Evolutionary conservation across 192 early-diverging fungal species (phyloP).

Genomic region (Lunasporangiospora selenospora): DNA sequence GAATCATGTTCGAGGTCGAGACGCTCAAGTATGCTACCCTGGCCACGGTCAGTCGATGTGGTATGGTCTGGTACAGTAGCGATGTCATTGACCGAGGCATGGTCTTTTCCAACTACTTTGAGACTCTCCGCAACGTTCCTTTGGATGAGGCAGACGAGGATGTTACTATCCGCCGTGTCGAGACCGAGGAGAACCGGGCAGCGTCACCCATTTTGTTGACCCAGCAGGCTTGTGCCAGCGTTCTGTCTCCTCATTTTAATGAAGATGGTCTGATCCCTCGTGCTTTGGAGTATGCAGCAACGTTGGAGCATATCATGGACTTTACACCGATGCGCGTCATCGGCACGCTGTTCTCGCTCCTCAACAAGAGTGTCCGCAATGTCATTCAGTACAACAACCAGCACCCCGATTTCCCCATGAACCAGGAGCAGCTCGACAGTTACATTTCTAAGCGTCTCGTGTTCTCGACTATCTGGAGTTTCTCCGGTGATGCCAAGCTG

Average conservation of each 20-base stretch:
- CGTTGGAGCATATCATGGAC: conserved; percentile 97
- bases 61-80: conserved; percentile 99
- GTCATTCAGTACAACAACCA: conserved; percentile 90
- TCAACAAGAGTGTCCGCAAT: conserved; percentile 86
- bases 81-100: conserved; percentile 84
- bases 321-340: conserved; percentile 88
- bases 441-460: conserved; percentile 88
- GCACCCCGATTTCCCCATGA: conserved; percentile 96
- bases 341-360: conserved; percentile 86
- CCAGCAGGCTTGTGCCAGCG: conserved; percentile 79
- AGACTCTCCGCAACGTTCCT: conserved; percentile 70
- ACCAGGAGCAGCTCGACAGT: conserved; percentile 72
- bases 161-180: conserved; percentile 42
- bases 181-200: conserved; percentile 51
- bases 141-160: conserved; percentile 88
- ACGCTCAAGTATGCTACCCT: conserved; percentile 97
- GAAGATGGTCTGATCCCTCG: conserved; percentile 78
- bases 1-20: conserved; percentile 99
- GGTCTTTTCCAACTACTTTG: conserved; percentile 85
- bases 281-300: conserved; percentile 70
- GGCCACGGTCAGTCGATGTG: conserved; percentile 98
- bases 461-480: conserved; percentile 91
- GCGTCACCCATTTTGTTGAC: conserved; percentile 68
- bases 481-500: conserved; percentile 87
- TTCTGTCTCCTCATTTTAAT: conserved; percentile 75